These are phyloP conservation scores for Rhododendron kiyosumense DNA, from an alignment of 148 eudicot species.

Conservation along the genomic window DNA sequence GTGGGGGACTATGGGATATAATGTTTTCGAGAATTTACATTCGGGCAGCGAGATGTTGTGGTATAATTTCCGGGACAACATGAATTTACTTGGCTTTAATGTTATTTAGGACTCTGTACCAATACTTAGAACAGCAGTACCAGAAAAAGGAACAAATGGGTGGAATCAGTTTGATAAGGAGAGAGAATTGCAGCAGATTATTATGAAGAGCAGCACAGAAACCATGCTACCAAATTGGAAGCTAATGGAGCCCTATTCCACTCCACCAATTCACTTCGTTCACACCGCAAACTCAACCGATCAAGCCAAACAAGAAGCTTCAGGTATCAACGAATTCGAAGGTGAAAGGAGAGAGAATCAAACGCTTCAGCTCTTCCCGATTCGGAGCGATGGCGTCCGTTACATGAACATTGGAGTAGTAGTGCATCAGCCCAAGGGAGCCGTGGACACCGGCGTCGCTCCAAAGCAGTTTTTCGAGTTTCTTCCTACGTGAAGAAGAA, in stretches of 20 bases:
- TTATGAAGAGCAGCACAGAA: background rate
- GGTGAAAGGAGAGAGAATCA: slow-evolving; percentile 1
- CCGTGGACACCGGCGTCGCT: background rate
- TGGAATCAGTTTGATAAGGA: background rate
- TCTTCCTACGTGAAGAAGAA: slow-evolving; percentile 3
- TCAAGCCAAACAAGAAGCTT: background rate
- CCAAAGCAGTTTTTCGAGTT: slow-evolving; percentile 24
- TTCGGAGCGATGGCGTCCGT: background rate
- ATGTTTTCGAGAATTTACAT: too few relatives aligned
- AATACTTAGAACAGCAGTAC: slow-evolving; percentile 15
- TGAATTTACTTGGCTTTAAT: background rate
- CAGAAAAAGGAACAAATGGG: slow-evolving; percentile 11
- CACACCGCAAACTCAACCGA: background rate
- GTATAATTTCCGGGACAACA: slow-evolving; percentile 15
- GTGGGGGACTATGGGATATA: background rate
- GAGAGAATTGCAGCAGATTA: slow-evolving; percentile 5
- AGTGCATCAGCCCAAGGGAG: background rate
- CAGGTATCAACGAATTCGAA: background rate
- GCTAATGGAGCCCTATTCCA: background rate
- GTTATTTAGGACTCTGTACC: slow-evolving; percentile 13
- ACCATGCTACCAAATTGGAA: background rate
- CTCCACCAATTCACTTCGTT: background rate
- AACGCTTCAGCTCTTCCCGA: slow-evolving; percentile 32
- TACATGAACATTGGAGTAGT: background rate
- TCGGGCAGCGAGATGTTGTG: background rate